These are phyloP conservation scores for Protostelium mycophagum DNA, from an alignment of 78 protist species.

Conservation along the genomic window DNA sequence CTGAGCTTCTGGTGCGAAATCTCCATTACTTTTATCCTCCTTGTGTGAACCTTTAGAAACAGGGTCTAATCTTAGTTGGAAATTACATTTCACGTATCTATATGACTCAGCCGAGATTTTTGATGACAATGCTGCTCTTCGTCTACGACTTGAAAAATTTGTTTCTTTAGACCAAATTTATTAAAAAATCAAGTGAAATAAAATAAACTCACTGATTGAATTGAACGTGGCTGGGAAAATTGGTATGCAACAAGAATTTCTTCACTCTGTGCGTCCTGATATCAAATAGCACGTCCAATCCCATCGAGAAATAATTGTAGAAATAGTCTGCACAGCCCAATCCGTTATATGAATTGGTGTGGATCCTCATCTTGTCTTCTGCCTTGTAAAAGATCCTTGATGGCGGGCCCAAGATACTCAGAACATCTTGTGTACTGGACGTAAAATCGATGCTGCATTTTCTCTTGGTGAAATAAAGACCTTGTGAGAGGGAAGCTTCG, in stretches of 20 bases:
- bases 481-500: constrained; percentile 18
- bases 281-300: constrained; percentile 83
- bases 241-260: constrained; percentile 82
- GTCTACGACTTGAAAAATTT: too few species aligned
- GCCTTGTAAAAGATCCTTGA: constrained; percentile 55
- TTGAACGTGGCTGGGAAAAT: constrained; percentile 76
- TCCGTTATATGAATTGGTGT: constrained; percentile 32
- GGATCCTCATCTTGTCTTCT: constrained; percentile 67
- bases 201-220: constrained; percentile 57
- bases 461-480: constrained; percentile 36
- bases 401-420: constrained; percentile 64
- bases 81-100: neutral
- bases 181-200: neutral
- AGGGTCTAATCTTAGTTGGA: neutral
- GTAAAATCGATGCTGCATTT: constrained; percentile 36
- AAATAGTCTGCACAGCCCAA: constrained; percentile 71
- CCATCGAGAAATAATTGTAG: constrained; percentile 81
- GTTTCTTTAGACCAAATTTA: too few species aligned
- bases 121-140: too few species aligned
- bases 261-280: constrained; percentile 62
- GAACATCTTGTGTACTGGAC: constrained; percentile 53
- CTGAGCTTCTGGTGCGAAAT: neutral
- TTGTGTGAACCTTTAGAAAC: neutral
- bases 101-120: neutral
- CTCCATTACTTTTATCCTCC: neutral